Evolutionary conservation across 345 rosid genomes (phyloP), one percentile per base, ranked within the genome.

Genomic region (Punica granatum): DNA sequence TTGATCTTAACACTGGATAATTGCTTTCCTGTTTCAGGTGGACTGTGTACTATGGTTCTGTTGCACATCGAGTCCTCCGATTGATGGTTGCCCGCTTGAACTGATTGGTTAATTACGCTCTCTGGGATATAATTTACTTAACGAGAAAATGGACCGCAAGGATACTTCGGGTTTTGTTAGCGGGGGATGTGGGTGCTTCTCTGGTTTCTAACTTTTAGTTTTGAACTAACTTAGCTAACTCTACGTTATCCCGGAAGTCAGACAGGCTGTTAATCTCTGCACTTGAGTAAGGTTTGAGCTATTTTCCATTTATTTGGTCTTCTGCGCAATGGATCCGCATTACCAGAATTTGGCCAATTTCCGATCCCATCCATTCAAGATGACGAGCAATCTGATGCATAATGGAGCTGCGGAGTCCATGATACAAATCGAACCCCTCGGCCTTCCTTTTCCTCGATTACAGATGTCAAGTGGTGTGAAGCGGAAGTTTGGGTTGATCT

Each of bases 91-190:
- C 51, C 66, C 21, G 70, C 64, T 59, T 53, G 69, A 67, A 54
- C 75, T 81, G 77, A 76, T 74, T 72, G n/a, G 68, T 43, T 70
- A 66, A 60, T 64, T 14, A 68, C 18, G 19, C 25, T 14, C 12
- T 56, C 77, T 62, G 73, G 14, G 28, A 76, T 70, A 4, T 5
- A 80, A 71, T 43, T 72, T 66, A 75, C 71, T 70, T 14, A 16
- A 36, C 34, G 63, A 71, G 62, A 63, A 67, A 76, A 88, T 88
- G 95, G 95, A 88, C 68, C 86, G 95, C 43, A 71, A 83, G 23
- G 99, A 95, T 72, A 92, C 97, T 11, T 95, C 99, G 56, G 99
- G 99, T 66, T 95, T 95, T 63, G 99, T 95, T 58, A 95, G 99
- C 73, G 99, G 99, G 48, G 99, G 96, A 61, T 76, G 86, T 70